Base-by-base conservation (phyloP, 257 asterid genomes). In the Jacaranda mimosifolia region DNA sequence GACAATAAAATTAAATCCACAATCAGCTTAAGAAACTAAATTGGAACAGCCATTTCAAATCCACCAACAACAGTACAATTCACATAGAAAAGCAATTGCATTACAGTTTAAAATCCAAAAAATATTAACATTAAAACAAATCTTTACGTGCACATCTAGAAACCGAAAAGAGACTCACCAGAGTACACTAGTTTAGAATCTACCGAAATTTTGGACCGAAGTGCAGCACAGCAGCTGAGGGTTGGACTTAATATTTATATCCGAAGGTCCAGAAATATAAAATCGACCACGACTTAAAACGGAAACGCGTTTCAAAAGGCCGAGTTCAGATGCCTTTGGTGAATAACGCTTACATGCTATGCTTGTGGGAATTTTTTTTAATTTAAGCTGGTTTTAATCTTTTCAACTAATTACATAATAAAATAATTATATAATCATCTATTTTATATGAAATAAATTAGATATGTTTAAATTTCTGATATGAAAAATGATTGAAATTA, bases 151-250 rank as follows among this genome's bases (percentile, higher is more conserved):
- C 3, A 72, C 6, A 6, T 45, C 15, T 26, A 1, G 13, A 59
- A 40, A 39, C 1, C 21, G 39, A 9, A 19, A 39, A 4, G 53
- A 72, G 60, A 77, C 79, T 72, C 77, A 81, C 85, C 85, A 17
- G 58, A 35, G 12, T 45, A n/a, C 4, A 14, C 52, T 36, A 57
- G 70, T 36, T 60, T 21, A 4, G 48, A 17, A 18, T 58, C 49
- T 56, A 9, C n/a, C 59, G 36, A 51, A 35, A 18, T 56, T 49
- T 72, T 18, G 48, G 82, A 77, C 64, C 68, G 12, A 72, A 39
- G 45, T 53, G 78, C 81, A 49, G 70, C 9, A 21, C 14, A 53
- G 77, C 0, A 56, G 7, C 67, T 70, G 38, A 12, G 70, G 74
- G 74, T 63, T 18, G 68, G 59, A 63, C 75, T 38, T 60, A 4